These are phyloP conservation scores for Hortiboletus flavorubellus DNA, from an alignment of 768 basidiomycete genomes.

Conservation along the genomic window DNA sequence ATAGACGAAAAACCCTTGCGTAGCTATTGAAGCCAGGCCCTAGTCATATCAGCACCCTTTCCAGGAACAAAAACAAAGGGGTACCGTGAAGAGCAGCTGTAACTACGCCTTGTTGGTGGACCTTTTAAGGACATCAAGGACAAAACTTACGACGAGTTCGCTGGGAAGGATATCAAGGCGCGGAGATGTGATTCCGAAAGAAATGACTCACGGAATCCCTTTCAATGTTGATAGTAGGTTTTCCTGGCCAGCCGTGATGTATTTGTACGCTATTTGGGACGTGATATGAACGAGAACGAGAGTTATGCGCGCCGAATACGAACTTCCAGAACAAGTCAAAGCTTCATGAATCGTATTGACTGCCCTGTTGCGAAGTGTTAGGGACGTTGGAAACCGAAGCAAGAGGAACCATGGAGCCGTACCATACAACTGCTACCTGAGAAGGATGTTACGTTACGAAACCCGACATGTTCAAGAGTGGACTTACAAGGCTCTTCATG, in stretches of 20 bases:
- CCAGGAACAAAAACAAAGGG: neutral
- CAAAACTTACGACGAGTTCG: constrained; percentile 4
- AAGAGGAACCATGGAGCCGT: no score
- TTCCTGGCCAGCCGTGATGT: neutral
- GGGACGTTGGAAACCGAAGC: no score
- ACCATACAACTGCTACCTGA: constrained; percentile 14
- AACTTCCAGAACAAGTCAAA: constrained; percentile 5
- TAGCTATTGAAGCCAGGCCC: neutral
- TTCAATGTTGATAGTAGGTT: neutral
- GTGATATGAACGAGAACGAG: neutral
- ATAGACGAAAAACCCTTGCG: constrained; percentile 13
- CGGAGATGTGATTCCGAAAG: neutral
- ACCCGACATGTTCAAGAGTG: neutral
- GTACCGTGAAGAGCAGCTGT: constrained; percentile 6
- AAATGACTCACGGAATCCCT: constrained; percentile 1
- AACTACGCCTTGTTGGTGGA: constrained; percentile 1
- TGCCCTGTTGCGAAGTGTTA: neutral
- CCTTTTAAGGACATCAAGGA: neutral
- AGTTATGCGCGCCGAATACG: neutral
- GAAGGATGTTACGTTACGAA: neutral
- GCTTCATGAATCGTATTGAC: constrained; percentile 9
- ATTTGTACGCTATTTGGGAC: constrained; percentile 4
- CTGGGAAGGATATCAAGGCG: neutral
- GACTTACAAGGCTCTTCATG: constrained; percentile 11
- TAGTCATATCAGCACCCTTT: neutral